Base-by-base conservation (phyloP, 73 alveolate species). In the Paramecium bursaria region DNA sequence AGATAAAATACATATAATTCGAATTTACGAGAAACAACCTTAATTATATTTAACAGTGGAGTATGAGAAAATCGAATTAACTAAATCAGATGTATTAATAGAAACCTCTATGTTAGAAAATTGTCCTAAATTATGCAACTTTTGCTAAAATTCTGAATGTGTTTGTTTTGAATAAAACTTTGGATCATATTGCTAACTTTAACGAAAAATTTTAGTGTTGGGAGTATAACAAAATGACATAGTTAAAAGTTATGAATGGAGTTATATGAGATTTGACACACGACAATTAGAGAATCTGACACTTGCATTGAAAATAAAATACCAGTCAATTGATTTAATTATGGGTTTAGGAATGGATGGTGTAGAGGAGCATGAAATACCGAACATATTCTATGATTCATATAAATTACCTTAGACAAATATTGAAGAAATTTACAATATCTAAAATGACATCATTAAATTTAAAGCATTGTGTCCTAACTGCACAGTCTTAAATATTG, bases 291-390 rank as follows among this genome's bases (percentile, higher is more conserved):
- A 67, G 33, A 42, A 67, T 67, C 42, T 39, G 3, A 31, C 60
- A 25, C 21, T 67, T 14, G 44, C 33, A 35, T 42, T 67, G 4
- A 67, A 26, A 67, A 67, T 67, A 10, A 3, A 47, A 2, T 53
- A 67, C 44, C 13, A 67, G 22, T 67, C 82, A 19, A 21, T 57
- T 9, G 82, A 67, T 11, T 39, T 67, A 35, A 39, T 35, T 7
- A 67, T 67, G 82, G 82, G 82, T 21, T 67, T 67, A 21, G 82
- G 60, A 15, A 42, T 67, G 57, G 26, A 67, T n/a, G 82, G 82
- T 21, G 22, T 67, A 15, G 17, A 67, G 14, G 44, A 67, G 33
- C 82, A 67, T 67, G 54, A 67, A 15, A 44, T 67, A 9, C 82
- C 82, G 6, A 67, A 67, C 44, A 11, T 67, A 2, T 47, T 39